Evolutionary conservation across 1,284 basidiomycete genomes (phyloP).

Genomic region (Wallemia mellicola): DNA sequence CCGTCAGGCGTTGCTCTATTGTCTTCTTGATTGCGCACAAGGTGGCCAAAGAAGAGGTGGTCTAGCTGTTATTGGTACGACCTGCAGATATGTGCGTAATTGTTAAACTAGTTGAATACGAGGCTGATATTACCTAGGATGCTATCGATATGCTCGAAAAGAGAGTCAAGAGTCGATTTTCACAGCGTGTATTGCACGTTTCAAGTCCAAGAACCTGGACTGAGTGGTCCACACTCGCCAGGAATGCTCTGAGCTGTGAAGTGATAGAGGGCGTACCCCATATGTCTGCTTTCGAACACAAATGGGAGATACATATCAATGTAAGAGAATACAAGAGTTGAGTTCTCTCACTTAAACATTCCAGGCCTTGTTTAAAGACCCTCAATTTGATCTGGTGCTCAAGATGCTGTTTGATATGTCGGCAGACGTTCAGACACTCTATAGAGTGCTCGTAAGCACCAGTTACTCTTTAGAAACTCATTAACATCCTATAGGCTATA

Average conservation of each 20-base stretch:
- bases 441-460: slow-evolving; percentile 30
- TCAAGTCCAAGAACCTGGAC: slow-evolving; percentile 25
- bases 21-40: slow-evolving; percentile 52
- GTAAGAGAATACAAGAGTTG: neutral
- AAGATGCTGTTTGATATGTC: slow-evolving; percentile 5
- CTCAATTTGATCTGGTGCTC: slow-evolving; percentile 1
- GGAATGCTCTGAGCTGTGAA: slow-evolving; percentile 18
- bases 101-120: neutral
- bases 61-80: slow-evolving; percentile 51
- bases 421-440: slow-evolving; percentile 23
- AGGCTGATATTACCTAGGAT: slow-evolving; percentile 20
- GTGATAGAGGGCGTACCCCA: slow-evolving; percentile 11
- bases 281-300: neutral
- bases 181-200: slow-evolving; percentile 54
- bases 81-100: slow-evolving; percentile 29
- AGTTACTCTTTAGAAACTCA: neutral
- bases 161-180: slow-evolving; percentile 79
- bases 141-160: slow-evolving; percentile 73
- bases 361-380: slow-evolving; percentile 1
- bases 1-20: slow-evolving; percentile 61
- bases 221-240: slow-evolving; percentile 25
- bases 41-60: slow-evolving; percentile 29
- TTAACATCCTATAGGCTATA: slow-evolving; percentile 7
- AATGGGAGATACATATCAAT: slow-evolving; percentile 23
- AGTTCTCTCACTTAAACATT: neutral